Base-by-base conservation (phyloP, 805 yeast genomes). In the Maudiozyma pseudohumilis region DNA sequence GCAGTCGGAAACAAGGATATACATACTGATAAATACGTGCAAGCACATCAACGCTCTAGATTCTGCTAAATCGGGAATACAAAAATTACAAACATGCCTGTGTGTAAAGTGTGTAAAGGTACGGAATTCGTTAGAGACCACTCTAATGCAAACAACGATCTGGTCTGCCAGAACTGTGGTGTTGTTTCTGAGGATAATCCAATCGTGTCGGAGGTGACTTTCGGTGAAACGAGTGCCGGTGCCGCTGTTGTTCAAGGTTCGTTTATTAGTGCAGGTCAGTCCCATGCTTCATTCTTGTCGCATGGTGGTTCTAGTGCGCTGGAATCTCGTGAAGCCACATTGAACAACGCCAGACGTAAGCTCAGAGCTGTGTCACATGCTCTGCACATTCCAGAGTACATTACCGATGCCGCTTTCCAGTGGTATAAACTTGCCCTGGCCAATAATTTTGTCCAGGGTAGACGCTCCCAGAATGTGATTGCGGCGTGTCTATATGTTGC, bases 211-310 rank as follows among this genome's bases (percentile, higher is more conserved):
- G 99, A 92, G 56, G 92, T 94, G 38, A 83, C 92, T 10, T 92
- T 88, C 63, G 92, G 94, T 31, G 99, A 94, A 53, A 72, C 88
- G 2, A 71, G 94, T 15, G 71, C 80, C 19, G 99, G 99, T 49
- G 96, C 95, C 11, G 96, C 98, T 25, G 76, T 83, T 35, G 95
- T 92, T 2, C 95, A 89, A 47, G 99, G 99, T 53, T 76, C 94
- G 34, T 88, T 85, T 68, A 80, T 92, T 25, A 85, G 86, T 31
- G 81, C 86, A 0, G 96, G 85, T 51, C 96, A 88, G 61, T 62
- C 77, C 1, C 73, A 84, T 56, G 92, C 85, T 0, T 64, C 73
- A 8, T 74, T 75, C 46, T 67, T 70, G 32, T 50, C 60, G 6
- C 55, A 54, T 38, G 83, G 86, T 31, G 72, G 84, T 29, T 74